Conservation (phyloP, 257 asterid genomes). For the Thymus mandschuricus region DNA sequence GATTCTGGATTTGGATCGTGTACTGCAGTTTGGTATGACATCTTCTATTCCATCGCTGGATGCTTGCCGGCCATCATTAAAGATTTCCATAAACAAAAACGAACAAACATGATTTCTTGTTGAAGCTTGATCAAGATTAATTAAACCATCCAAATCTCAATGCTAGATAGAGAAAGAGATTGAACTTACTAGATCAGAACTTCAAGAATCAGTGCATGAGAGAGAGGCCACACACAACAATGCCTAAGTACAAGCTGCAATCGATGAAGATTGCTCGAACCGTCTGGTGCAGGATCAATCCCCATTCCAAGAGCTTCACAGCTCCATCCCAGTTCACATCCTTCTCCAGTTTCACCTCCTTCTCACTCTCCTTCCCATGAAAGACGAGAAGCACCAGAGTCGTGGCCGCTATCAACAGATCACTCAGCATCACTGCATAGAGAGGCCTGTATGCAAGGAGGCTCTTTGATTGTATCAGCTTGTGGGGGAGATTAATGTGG, state of each 20-base stretch:
- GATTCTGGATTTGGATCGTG: too few relatives aligned
- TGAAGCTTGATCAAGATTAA: too few relatives aligned
- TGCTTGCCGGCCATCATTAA: too few relatives aligned
- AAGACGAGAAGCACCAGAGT: slow-evolving; percentile 36
- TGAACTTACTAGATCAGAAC: not conserved
- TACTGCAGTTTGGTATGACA: too few relatives aligned
- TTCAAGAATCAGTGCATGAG: slow-evolving; percentile 32
- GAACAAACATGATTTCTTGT: too few relatives aligned
- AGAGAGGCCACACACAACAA: slow-evolving; percentile 66
- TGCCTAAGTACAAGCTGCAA: slow-evolving; percentile 66
- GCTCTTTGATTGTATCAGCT: slow-evolving; percentile 62
- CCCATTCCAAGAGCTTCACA: slow-evolving; percentile 53
- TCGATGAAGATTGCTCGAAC: slow-evolving; percentile 66
- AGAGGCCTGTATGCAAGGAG: slow-evolving; percentile 69
- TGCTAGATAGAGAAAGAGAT: not conserved
- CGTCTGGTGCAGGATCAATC: slow-evolving; percentile 66
- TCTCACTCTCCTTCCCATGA: slow-evolving; percentile 29
- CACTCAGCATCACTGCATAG: slow-evolving; percentile 57
- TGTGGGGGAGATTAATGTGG: slow-evolving; percentile 55
- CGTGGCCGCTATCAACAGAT: slow-evolving; percentile 52
- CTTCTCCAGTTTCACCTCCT: not conserved
- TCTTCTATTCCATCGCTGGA: too few relatives aligned
- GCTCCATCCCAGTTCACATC: slow-evolving; percentile 62
- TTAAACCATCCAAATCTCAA: not conserved
- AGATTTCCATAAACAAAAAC: too few relatives aligned